Base-by-base conservation (phyloP, 2,329 filamentous ascomycete species). In the Alternaria atra region DNA sequence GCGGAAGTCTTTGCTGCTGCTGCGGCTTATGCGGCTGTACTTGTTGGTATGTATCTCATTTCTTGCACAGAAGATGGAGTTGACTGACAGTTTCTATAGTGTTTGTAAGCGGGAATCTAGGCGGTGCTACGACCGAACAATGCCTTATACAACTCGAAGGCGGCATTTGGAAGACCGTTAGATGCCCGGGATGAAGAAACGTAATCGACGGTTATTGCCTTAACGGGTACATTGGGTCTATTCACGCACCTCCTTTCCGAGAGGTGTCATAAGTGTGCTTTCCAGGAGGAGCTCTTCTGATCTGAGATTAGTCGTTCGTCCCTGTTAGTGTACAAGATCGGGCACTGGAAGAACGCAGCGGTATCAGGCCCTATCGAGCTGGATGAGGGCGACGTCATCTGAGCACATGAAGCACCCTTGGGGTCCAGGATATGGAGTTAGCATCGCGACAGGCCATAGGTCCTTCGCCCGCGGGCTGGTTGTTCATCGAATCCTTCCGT, bases 1-100 rank as follows among this genome's bases (percentile, higher is more conserved):
- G 61, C 63, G 4, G 70, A 73, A n/a, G 60, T 74, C 3, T 73
- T 73, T 52, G 69, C 65, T 17, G 62, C 71, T 32, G 71, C 71
- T 6, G 69, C 71, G 10, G 67, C 64, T 3, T 72, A 71, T 43
- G 69, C 68, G 2, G 69, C 68, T 17, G 66, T 69, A 7, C 60
- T 67, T 20, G 69, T 71, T 13, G 55, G 40, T 54, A 27, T 15
- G 52, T 44, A n/a, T 8, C 17, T 8, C 27, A 10, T 7, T 20
- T 4, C 20, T 10, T 17, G 17, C 4, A 5, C 4, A 7, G 9
- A 23, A 34, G 17, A 29, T 6, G 8, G 13, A 10, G 27, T 25
- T 23, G 5, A 10, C 30, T 54, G 10, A 46, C 5, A n/a, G 2
- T 25, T 12, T 12, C 13, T 34, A 15, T 17, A 2, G 68, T 72